Percentiles rank a stretch among this genome's conserved stretches.
Evolutionary conservation across 2,329 filamentous ascomycete genomes (phyloP).

Genomic region (Cladosporium austrohemisphaericum): DNA sequence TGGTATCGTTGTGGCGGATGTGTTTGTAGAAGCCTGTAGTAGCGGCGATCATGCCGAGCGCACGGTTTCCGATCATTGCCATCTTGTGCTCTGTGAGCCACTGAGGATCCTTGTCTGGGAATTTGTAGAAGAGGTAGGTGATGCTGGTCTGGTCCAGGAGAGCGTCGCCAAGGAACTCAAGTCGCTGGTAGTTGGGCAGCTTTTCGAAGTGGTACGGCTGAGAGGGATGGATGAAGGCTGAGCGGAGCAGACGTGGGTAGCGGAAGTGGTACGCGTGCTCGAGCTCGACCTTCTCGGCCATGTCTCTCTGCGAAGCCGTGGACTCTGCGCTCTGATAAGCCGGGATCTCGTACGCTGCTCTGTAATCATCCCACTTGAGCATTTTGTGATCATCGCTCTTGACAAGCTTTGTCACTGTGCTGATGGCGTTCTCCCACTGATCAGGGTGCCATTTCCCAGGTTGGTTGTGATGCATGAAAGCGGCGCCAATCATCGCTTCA

Average conservation of each 20-base stretch:
- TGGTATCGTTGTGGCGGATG: conserved; percentile 53
- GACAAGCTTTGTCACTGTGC: conserved; percentile 67
- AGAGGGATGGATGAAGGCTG: conserved; percentile 85
- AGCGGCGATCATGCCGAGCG: conserved; percentile 77
- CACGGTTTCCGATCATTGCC: conserved; percentile 98
- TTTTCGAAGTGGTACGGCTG: conserved; percentile 69
- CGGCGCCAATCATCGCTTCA: conserved; percentile 88
- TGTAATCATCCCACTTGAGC: conserved; percentile 69
- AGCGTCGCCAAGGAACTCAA: conserved; percentile 89
- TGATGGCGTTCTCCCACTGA: conserved; percentile 58
- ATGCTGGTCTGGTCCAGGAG: conserved; percentile 83
- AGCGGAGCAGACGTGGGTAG: conserved; percentile 71
- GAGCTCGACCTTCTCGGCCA: conserved; percentile 61
- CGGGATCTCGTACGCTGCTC: conserved; percentile 63
- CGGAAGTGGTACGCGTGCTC: conserved; percentile 65
- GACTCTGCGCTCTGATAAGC: conserved; percentile 62
- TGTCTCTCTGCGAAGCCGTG: conserved; percentile 65
- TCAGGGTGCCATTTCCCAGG: conserved; percentile 40
- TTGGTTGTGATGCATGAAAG: conserved; percentile 56
- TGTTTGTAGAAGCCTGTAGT: conserved; percentile 73
- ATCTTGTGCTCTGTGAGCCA: conserved; percentile 99
- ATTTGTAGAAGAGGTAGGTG: conserved; percentile 72
- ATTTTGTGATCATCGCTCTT: conserved; percentile 66
- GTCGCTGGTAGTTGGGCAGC: conserved; percentile 83
- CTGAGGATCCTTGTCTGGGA: conserved; percentile 79